Base-by-base conservation (phyloP, 2,329 filamentous ascomycete genomes). In the Cadophora gregata region DNA sequence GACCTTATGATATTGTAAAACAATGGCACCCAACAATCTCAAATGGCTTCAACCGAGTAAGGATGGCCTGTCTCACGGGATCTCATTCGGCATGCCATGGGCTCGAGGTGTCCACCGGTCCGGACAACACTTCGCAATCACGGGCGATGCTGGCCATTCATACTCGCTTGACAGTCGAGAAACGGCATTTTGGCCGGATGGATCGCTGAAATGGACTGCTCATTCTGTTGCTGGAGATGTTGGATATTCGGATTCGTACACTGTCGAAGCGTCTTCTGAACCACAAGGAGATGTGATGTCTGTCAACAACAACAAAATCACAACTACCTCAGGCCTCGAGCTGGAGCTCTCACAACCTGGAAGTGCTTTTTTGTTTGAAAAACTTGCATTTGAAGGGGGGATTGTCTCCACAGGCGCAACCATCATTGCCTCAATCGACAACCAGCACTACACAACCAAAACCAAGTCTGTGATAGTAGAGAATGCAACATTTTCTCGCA, bases 1-100 rank as follows among this genome's bases (percentile, higher is more conserved):
- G 38, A 42, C 6, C 33, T 10, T 10, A 33, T 10, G 16, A 14
- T 5, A 19, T 19, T 3, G 38, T 16, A 42, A 2, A 16, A 19
- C 1, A 12, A 63, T 63, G 61, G 27, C 61, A 10, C 24, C 16
- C 9, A 50, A 36, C 2, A 56, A 56, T 31, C 50, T 63, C 24
- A 31, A 36, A n/a, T 63, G 61, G 61, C 50, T 56, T 33, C 38
- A 56, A 14, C 59, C 59, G 21, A 50, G 29, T 10, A 56, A 38
- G 47, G 50, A 45, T 29, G 25, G 38, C 36, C 48, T 63, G 2
- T 47, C 50, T 25, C 36, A 56, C 45, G 61, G 61, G 24, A 50
- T 42, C 8, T 63, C 61, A 19, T 63, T 56, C 55, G 61, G 61
- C 10, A 63, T 63, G 61, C 50, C 61, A 21, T 63, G 61, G 61